Base-by-base conservation (phyloP, 805 yeast species). In the Candida xiaguanensis region DNA sequence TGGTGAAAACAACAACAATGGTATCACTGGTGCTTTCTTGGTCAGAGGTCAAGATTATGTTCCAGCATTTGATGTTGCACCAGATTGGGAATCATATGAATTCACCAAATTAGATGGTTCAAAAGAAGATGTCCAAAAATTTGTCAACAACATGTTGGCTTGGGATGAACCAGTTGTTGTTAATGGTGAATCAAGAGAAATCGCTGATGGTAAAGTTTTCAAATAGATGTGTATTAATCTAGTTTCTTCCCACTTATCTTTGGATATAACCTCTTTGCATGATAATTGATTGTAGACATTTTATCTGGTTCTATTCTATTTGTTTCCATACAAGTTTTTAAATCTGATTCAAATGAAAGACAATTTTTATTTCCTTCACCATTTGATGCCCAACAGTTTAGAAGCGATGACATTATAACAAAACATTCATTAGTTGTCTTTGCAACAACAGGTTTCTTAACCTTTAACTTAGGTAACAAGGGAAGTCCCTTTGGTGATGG, bases 1-100 rank as follows among this genome's bases (percentile, higher is more conserved):
- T 75, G 99, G 99, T 72, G 97, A 86, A 77, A 88, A 89, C 89
- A 91, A 89, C 85, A 75, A 83, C 84, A 91, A 91, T 74, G 98
- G 97, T 76, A 90, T 91, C 65, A 74, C 86, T 56, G 97, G 96
- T 77, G 95, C 84, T 62, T 83, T 91, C 78, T 70, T 93, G 61
- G 82, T 91, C 61, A 89, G 98, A 75, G 99, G 99, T 59, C 87
- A 91, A 71, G 96, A 91, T 47, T 72, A 56, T 63, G 77, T 55
- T 43, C 95, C 97, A 67, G 99, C 96, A 49, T 88, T 91, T 61
- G 85, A 91, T 51, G 98, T 93, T 67, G 99, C 98, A 61, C 97
- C 99, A 69, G 99, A 93, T 74, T 89, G 95, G 95, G 98, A 91
- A 74, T 87, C 96, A 36, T 91, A 87, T 75, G 61, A 63, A 44